Evolutionary conservation across 2,329 filamentous ascomycete genomes (phyloP).

Genomic region (Fusarium hostae): DNA sequence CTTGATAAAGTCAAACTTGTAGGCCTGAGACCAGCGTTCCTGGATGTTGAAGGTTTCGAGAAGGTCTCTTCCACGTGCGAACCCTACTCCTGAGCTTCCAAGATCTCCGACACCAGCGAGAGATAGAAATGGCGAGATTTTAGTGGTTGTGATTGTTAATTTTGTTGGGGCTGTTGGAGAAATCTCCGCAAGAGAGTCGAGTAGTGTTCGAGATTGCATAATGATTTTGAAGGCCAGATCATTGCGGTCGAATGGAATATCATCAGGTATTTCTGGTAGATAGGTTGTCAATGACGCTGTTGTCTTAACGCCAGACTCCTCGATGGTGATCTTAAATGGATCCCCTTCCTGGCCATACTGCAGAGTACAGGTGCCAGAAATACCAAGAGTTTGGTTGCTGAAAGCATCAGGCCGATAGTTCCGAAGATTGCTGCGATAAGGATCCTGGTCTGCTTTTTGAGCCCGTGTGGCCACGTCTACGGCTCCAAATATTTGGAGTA

Average conservation of each 20-base stretch:
- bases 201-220: constrained; percentile 80
- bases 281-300: constrained; percentile 93
- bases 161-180: constrained; percentile 76
- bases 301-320: constrained; percentile 87
- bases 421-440: constrained; percentile 69
- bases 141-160: constrained; percentile 74
- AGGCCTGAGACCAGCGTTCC: constrained; percentile 73
- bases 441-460: constrained; percentile 68
- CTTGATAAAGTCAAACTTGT: constrained; percentile 88
- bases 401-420: constrained; percentile 79
- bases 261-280: constrained; percentile 76
- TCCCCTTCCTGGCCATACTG: constrained; percentile 79
- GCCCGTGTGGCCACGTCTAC: constrained; percentile 72
- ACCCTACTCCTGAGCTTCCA: constrained; percentile 73
- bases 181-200: constrained; percentile 77
- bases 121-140: constrained; percentile 75
- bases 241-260: constrained; percentile 89
- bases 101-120: constrained; percentile 72
- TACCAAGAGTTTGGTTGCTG: constrained; percentile 82
- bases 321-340: constrained; percentile 84
- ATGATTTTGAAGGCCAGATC: constrained; percentile 91
- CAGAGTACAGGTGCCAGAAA: constrained; percentile 87
- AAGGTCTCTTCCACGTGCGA: constrained; percentile 71
- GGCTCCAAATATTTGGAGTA: constrained; percentile 94
- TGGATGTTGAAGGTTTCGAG: constrained; percentile 79